Conservation (phyloP, 495 filamentous ascomycete genomes). For the Trichoderma gamsii region DNA sequence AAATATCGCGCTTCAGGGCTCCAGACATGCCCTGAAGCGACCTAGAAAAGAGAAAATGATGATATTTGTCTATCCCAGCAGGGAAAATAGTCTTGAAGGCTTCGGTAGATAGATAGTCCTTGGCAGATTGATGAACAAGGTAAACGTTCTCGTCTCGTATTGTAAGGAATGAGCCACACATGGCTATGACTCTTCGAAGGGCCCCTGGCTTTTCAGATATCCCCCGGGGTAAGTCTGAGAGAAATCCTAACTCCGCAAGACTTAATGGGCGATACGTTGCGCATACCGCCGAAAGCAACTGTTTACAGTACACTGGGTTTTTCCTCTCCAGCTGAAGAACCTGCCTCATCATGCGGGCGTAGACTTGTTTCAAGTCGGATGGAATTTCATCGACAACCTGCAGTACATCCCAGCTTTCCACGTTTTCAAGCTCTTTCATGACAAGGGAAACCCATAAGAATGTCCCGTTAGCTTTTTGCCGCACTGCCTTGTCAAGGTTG, state of each 20-base stretch:
- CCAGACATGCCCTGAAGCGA: constrained; percentile 25
- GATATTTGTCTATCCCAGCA: constrained; percentile 18
- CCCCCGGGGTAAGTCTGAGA: constrained; percentile 13
- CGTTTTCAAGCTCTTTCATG: constrained; percentile 14
- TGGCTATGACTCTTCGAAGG: constrained; percentile 19
- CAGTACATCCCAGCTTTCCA: background rate
- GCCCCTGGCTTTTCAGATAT: background rate
- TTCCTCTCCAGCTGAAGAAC: too few species aligned
- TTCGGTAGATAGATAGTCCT: constrained; percentile 29
- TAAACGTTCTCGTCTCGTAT: constrained; percentile 26
- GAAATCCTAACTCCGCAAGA: constrained; percentile 18
- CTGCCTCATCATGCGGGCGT: constrained; percentile 20
- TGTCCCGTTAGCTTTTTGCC: constrained; percentile 23
- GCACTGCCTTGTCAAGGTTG: too few species aligned
- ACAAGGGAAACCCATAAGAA: constrained; percentile 31
- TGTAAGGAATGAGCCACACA: constrained; percentile 31
- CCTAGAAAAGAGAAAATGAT: constrained; percentile 27
- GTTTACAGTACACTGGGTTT: too few species aligned
- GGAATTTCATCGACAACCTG: constrained; percentile 12
- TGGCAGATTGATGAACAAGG: constrained; percentile 41
- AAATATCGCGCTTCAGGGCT: background rate
- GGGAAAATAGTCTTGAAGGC: constrained; percentile 20
- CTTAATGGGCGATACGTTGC: constrained; percentile 21
- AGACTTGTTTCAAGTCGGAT: constrained; percentile 18
- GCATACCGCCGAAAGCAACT: too few species aligned